Percentiles rank a stretch among this genome's conserved stretches.
Conservation (phyloP, 2,329 filamentous ascomycete species). For the Tolypocladium tropicale region DNA sequence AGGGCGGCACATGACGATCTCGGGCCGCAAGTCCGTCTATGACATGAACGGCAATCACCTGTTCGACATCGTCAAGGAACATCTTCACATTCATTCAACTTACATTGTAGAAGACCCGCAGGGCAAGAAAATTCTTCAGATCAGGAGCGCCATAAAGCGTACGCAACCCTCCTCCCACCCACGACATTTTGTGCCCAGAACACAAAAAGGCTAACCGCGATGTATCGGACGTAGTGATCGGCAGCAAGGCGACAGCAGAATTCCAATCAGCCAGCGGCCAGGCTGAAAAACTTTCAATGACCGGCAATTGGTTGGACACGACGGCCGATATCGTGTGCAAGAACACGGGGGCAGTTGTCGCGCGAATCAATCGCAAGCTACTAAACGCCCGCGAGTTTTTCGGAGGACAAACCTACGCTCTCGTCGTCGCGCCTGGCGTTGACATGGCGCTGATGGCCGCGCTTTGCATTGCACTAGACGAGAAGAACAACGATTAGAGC, state of each 20-base stretch:
- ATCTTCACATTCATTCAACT: conserved; percentile 37
- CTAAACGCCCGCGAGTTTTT: conserved; percentile 48
- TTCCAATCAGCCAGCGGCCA: conserved; percentile 41
- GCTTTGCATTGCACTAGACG: conserved; percentile 58
- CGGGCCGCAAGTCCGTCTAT: conserved; percentile 43
- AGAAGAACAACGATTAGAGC: conserved; percentile 37
- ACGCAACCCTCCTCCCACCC: not conserved
- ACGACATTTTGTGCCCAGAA: not conserved
- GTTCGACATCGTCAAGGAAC: conserved; percentile 48
- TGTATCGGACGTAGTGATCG: conserved; percentile 28
- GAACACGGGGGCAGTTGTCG: conserved; percentile 39
- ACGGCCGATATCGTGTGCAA: conserved; percentile 47
- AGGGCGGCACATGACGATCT: conserved; percentile 42
- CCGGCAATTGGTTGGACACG: conserved; percentile 50
- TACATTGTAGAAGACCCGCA: conserved; percentile 37
- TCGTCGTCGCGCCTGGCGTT: conserved; percentile 53
- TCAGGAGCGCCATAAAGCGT: conserved; percentile 33
- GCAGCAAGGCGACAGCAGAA: conserved; percentile 43
- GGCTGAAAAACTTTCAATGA: conserved; percentile 40
- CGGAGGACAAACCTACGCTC: conserved; percentile 51
- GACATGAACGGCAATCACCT: conserved; percentile 44
- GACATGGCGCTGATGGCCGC: conserved; percentile 57
- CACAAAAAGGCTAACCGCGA: not conserved
- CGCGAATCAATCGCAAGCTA: conserved; percentile 47
- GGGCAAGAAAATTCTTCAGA: conserved; percentile 38